A percentile compares a stretch with the other conserved stretches of the same genome.
These are phyloP conservation scores for Lentinus brumalis DNA, from an alignment of 768 basidiomycete genomes.

Conservation along the genomic window DNA sequence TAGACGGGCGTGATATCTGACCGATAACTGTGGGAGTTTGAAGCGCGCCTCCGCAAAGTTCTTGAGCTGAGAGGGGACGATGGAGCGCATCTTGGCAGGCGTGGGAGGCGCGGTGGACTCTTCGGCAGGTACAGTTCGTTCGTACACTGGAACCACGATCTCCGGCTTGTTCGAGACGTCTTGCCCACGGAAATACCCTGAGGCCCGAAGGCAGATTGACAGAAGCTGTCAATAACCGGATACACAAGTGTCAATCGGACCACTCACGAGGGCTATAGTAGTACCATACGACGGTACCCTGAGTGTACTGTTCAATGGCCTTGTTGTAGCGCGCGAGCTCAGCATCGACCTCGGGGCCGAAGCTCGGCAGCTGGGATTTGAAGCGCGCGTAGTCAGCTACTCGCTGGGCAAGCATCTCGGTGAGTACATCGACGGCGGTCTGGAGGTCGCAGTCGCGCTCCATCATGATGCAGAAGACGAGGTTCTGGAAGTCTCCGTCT, in stretches of 20 bases:
- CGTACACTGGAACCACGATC: slow-evolving; percentile 15
- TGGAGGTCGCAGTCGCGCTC: slow-evolving; percentile 37
- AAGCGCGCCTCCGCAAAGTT: background rate
- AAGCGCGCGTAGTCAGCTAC: slow-evolving; percentile 35
- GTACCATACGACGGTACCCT: slow-evolving; percentile 43
- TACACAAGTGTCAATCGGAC: background rate
- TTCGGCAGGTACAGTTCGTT: background rate
- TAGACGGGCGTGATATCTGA: background rate
- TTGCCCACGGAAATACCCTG: slow-evolving; percentile 21
- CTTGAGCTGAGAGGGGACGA: background rate
- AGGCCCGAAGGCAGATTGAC: background rate
- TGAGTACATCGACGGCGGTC: slow-evolving; percentile 38
- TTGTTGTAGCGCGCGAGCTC: slow-evolving; percentile 36
- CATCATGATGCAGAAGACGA: slow-evolving; percentile 43
- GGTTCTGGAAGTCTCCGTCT: slow-evolving; percentile 43
- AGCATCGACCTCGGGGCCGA: slow-evolving; percentile 36
- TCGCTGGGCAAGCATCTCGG: slow-evolving; percentile 38
- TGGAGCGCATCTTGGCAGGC: background rate
- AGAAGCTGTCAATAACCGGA: background rate
- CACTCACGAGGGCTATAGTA: slow-evolving; percentile 41
- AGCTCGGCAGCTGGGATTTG: slow-evolving; percentile 38
- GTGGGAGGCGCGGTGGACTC: background rate
- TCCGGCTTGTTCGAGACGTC: slow-evolving; percentile 14
- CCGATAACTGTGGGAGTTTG: background rate
- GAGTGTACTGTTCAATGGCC: slow-evolving; percentile 41